Conservation (phyloP, 306 rosid species). For the Trifolium repens region DNA sequence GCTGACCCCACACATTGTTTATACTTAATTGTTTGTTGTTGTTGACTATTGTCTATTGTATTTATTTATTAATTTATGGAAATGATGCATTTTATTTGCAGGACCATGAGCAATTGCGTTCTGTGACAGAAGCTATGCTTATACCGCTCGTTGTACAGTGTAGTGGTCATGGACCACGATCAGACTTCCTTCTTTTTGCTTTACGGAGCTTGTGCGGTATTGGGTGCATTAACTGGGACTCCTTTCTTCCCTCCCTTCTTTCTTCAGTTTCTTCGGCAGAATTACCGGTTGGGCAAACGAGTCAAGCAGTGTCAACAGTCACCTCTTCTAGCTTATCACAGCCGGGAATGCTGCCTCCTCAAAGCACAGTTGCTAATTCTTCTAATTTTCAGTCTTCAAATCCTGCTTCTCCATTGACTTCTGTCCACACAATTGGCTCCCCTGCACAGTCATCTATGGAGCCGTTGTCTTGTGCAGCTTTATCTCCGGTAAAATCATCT, state of each 20-base stretch:
- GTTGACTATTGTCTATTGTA: neutral
- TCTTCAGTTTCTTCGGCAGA: slow-evolving; percentile 79
- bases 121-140: slow-evolving; percentile 81
- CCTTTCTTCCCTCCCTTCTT: slow-evolving; percentile 81
- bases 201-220: slow-evolving; percentile 76
- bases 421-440: slow-evolving; percentile 88
- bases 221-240: slow-evolving; percentile 88
- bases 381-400: slow-evolving; percentile 81
- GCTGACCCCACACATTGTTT: no score
- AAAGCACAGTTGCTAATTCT: slow-evolving; percentile 57
- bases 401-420: slow-evolving; percentile 91
- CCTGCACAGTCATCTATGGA: slow-evolving; percentile 75
- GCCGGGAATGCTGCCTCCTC: slow-evolving; percentile 71
- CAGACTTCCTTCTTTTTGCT: slow-evolving; percentile 90
- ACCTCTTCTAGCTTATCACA: slow-evolving; percentile 72
- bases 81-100: slow-evolving; percentile 47
- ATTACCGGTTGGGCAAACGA: slow-evolving; percentile 72
- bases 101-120: slow-evolving; percentile 92
- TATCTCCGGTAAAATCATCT: slow-evolving; percentile 84
- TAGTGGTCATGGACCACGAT: slow-evolving; percentile 87
- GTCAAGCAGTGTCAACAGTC: slow-evolving; percentile 62
- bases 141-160: slow-evolving; percentile 84
- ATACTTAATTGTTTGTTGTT: neutral
- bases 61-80: slow-evolving; percentile 3
- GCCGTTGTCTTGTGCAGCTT: slow-evolving; percentile 60